Evolutionary conservation across 257 asterid species (phyloP).

Genomic region (Handroanthus guayacan): DNA sequence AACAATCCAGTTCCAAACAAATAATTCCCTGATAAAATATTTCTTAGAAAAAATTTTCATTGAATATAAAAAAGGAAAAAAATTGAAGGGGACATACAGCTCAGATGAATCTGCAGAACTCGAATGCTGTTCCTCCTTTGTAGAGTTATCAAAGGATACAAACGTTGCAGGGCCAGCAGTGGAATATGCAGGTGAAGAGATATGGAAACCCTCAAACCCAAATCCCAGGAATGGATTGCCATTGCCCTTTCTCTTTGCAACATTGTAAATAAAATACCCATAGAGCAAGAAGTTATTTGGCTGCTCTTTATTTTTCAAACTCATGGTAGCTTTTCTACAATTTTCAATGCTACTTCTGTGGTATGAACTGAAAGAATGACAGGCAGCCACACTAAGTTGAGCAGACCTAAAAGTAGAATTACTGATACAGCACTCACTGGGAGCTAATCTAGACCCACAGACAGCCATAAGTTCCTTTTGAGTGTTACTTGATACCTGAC

Average conservation of each 20-base stretch:
- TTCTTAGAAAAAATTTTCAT: background rate
- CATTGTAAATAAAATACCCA: conserved; percentile 65
- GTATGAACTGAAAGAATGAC: conserved; percentile 43
- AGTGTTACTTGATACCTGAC: conserved; percentile 38
- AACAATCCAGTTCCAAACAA: background rate
- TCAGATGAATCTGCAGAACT: conserved; percentile 54
- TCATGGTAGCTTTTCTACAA: conserved; percentile 63
- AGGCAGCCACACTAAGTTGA: conserved; percentile 42
- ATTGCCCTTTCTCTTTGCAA: conserved; percentile 50
- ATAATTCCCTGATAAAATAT: background rate
- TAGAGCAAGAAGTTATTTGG: conserved; percentile 62
- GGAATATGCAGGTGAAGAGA: conserved; percentile 54
- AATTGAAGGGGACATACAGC: conserved; percentile 51
- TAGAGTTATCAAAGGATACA: conserved; percentile 57
- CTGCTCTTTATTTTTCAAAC: conserved; percentile 59
- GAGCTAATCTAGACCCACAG: conserved; percentile 48
- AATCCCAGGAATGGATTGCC: conserved; percentile 47
- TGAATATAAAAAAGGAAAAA: background rate
- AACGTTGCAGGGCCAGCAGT: conserved; percentile 67
- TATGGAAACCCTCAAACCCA: conserved; percentile 54
- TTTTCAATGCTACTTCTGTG: conserved; percentile 45
- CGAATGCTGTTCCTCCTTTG: conserved; percentile 46
- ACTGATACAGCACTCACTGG: conserved; percentile 36
- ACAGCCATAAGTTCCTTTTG: conserved; percentile 57
- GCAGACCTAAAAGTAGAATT: conserved; percentile 43